Percentiles rank a stretch among this genome's conserved stretches.
Conservation (phyloP, 2,329 filamentous ascomycete genomes). For the Fusarium sp. region DNA sequence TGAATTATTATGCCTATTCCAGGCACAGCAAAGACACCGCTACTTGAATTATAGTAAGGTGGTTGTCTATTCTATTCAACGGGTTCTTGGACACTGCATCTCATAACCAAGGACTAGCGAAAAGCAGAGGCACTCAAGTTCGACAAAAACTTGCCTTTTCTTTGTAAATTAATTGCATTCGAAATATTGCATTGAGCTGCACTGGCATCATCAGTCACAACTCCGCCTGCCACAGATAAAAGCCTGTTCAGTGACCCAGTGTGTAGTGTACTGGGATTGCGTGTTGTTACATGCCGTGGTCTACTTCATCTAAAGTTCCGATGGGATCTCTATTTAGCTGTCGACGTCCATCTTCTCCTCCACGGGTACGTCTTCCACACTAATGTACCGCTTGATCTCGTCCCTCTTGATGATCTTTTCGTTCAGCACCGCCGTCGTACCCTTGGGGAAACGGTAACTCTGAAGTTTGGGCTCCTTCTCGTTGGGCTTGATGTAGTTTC, state of each 20-base stretch:
- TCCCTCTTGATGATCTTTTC: constrained; percentile 96
- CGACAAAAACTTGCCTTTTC: background rate
- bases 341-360: constrained; percentile 77
- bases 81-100: constrained; percentile 22
- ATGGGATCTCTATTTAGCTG: constrained; percentile 50
- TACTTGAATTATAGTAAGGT: constrained; percentile 1
- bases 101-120: constrained; percentile 12
- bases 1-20: constrained; percentile 7
- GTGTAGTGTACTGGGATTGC: constrained; percentile 29
- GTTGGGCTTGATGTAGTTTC: constrained; percentile 94
- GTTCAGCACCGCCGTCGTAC: constrained; percentile 95
- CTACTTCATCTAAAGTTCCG: constrained; percentile 21
- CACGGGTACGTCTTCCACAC: constrained; percentile 83
- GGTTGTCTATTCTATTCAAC: constrained; percentile 22
- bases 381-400: constrained; percentile 93
- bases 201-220: constrained; percentile 5
- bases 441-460: constrained; percentile 89
- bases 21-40: constrained; percentile 8
- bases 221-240: background rate
- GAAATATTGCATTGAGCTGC: constrained; percentile 15
- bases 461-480: constrained; percentile 89
- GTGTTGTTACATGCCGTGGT: constrained; percentile 41
- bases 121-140: background rate
- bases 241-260: constrained; percentile 26
- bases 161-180: constrained; percentile 5